Base-by-base conservation (phyloP, 768 basidiomycete genomes). In the Boletellus ananiceps region DNA sequence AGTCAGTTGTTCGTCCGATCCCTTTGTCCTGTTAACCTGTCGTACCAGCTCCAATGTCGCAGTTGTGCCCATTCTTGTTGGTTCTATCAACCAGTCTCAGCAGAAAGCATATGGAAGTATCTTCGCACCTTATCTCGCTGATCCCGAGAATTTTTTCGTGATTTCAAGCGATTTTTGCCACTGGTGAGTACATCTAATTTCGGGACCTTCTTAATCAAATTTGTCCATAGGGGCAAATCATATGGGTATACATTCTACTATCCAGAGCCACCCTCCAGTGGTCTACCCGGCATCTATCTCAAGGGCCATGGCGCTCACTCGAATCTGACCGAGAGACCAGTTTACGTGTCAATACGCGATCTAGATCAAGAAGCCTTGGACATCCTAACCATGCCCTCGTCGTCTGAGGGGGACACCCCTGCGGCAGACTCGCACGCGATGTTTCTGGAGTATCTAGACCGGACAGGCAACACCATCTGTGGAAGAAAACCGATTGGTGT, bases 151-250 rank as follows among this genome's bases (percentile, higher is more conserved):
- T 0, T 75, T 98, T 52, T 93, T 84, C 59, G 84, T 98, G 38
- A 78, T 96, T 44, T 97, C 94, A 5, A 91, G 88, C 50, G 96
- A 99, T 67, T 99, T 99, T 65, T 98, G 96, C 63, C 96, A 99
- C 66, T 99, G 96, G 94, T 93, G 47, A 54, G 80, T 55, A 29
- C 7, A 38, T 33, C 23, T 48, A 40, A 35, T 45, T 18, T 31
- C 19, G 18, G 14, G 38, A 44, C 40, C 25, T 27, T 16, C 29
- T 18, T 44, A 35, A 40, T 23, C 46, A 40, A 58, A 5, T 25
- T 37, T 12, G 8, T 47, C 44, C 6, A 41, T 53, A 91, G 90
- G 92, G 93, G 93, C 11, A 75, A 76, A 7, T 79, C 91, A 39
- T 96, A 93, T 65, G 80, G 79, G 13, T 95, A 93, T 69, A 94